A percentile compares a stretch with the other conserved stretches of the same genome.
phyloP scores from a whole-genome alignment of 768 basidiomycete species.

The Boletus eberwhitei region DNA sequence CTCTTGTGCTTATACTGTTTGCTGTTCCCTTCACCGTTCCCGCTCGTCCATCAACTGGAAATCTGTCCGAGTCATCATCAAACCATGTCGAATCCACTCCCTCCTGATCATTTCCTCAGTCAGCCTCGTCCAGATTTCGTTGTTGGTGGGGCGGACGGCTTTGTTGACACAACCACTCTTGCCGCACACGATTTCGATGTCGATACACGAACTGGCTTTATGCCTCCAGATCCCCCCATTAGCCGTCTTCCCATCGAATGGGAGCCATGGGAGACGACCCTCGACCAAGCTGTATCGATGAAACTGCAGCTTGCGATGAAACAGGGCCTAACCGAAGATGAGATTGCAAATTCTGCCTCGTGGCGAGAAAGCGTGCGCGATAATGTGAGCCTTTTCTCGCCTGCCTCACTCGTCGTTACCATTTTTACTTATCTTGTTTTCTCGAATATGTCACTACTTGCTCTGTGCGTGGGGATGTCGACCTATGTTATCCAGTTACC shows the following conservation, averaged over 20 bases:
- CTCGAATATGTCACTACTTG: background rate
- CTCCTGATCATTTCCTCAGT: slow-evolving; percentile 33
- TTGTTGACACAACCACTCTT: slow-evolving; percentile 56
- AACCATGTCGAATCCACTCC: slow-evolving; percentile 12
- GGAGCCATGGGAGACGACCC: slow-evolving; percentile 68
- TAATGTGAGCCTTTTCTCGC: slow-evolving; percentile 35
- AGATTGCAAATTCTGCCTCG: slow-evolving; percentile 39
- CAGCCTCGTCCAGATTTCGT: slow-evolving; percentile 34
- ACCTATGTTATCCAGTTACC: slow-evolving; percentile 44
- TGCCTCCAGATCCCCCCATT: slow-evolving; percentile 76
- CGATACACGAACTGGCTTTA: slow-evolving; percentile 86
- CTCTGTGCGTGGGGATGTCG: background rate
- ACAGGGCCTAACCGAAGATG: slow-evolving; percentile 35
- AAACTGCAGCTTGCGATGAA: slow-evolving; percentile 57
- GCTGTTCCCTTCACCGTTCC: background rate
- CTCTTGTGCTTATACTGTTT: no score
- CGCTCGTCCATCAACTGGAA: no score
- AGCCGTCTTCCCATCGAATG: slow-evolving; percentile 57
- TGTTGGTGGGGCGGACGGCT: slow-evolving; percentile 20
- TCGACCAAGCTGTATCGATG: slow-evolving; percentile 46
- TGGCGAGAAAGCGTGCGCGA: slow-evolving; percentile 54
- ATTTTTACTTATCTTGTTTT: background rate
- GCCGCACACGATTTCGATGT: slow-evolving; percentile 91
- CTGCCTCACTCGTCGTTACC: background rate
- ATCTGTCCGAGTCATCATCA: background rate